A percentile compares a stretch with the other conserved stretches of the same genome.
These are phyloP conservation scores for Cladosporium oxysporum DNA, from an alignment of 2,329 filamentous ascomycete genomes.

Conservation along the genomic window DNA sequence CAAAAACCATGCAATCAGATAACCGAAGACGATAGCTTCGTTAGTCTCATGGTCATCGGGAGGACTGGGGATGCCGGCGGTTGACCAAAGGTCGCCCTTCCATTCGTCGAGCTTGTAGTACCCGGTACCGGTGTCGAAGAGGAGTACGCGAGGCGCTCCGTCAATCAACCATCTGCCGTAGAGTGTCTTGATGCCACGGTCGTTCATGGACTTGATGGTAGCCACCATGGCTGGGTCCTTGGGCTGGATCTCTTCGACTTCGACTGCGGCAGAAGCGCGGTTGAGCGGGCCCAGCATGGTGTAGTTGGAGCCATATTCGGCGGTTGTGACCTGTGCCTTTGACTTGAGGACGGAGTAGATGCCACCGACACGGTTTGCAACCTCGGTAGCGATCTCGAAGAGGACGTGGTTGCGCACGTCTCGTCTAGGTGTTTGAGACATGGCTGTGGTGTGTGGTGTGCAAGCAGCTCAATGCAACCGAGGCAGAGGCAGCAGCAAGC, in stretches of 20 bases:
- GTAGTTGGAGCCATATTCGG: constrained; percentile 97
- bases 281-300: constrained; percentile 94
- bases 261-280: constrained; percentile 88
- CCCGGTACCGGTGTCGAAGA: constrained; percentile 93
- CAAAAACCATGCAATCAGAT: constrained; percentile 95
- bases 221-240: constrained; percentile 74
- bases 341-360: constrained; percentile 99
- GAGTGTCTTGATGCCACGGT: constrained; percentile 83
- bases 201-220: constrained; percentile 90
- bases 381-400: constrained; percentile 95
- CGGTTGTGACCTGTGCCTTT: constrained; percentile 94
- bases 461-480: not conserved
- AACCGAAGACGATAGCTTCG: constrained; percentile 95
- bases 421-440: constrained; percentile 46
- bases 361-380: constrained; percentile 95
- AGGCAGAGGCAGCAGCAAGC: not conserved
- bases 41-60: constrained; percentile 92
- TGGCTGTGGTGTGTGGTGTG: constrained; percentile 25
- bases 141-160: constrained; percentile 86
- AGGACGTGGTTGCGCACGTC: constrained; percentile 95
- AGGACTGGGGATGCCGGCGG: constrained; percentile 89
- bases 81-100: constrained; percentile 95
- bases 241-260: constrained; percentile 91
- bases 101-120: constrained; percentile 92
- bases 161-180: constrained; percentile 98